phyloP scores from a whole-genome alignment of 164 flowering plant species.

The Chloranthus sessilifolius region DNA sequence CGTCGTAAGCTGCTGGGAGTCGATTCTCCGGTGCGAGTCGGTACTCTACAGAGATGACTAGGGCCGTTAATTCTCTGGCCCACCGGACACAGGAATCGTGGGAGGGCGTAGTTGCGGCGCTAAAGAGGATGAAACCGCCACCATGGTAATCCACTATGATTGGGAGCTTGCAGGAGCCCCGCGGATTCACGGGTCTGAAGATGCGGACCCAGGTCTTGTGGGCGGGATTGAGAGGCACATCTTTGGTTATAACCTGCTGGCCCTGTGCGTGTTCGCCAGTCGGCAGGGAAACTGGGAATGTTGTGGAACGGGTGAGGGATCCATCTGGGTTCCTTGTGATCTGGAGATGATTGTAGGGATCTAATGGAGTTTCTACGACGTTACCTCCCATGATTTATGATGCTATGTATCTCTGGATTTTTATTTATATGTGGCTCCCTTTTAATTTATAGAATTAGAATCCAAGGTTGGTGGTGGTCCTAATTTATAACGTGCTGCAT shows the following conservation, averaged over 20 bases:
- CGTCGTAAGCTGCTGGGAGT: background rate
- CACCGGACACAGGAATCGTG: background rate
- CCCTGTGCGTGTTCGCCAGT: too few species aligned
- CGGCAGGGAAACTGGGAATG: too few species aligned
- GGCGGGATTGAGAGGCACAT: background rate
- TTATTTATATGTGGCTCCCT: too few species aligned
- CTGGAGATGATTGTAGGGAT: too few species aligned
- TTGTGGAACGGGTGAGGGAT: too few species aligned
- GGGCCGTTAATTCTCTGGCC: background rate
- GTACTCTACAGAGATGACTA: background rate
- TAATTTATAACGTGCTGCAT: too few species aligned
- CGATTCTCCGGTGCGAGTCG: background rate
- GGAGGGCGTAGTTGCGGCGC: background rate
- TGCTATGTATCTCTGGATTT: too few species aligned
- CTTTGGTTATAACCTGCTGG: slow-evolving; percentile 5
- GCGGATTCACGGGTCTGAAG: background rate
- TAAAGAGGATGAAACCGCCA: background rate
- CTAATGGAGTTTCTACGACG: too few species aligned
- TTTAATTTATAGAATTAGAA: too few species aligned
- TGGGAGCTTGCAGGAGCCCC: background rate
- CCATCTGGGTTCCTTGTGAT: too few species aligned
- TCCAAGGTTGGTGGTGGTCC: too few species aligned
- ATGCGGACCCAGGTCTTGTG: slow-evolving; percentile 1
- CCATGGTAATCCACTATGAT: background rate
- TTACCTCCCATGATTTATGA: too few species aligned